Percentiles rank a stretch among this genome's conserved stretches.
phyloP scores from a whole-genome alignment of 345 rosid genomes.

The Aurinia saxatilis region DNA sequence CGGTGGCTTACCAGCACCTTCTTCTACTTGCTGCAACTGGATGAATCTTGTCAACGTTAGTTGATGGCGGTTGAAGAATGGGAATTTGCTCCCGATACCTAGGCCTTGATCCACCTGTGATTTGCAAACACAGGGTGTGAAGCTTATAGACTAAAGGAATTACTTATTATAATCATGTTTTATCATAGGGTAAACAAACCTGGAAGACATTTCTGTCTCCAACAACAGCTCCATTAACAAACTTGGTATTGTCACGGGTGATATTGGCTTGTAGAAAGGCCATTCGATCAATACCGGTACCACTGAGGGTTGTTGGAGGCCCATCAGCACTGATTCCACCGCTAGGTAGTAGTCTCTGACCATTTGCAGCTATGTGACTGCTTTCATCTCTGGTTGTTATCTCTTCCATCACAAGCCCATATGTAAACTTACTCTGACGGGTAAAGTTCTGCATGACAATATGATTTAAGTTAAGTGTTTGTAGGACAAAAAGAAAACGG shows the following conservation, averaged over 20 bases:
- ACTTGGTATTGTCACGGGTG: constrained; percentile 95
- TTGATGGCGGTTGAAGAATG: constrained; percentile 96
- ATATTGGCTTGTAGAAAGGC: constrained; percentile 90
- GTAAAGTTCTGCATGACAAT: constrained; percentile 68
- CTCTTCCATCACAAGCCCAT: constrained; percentile 98
- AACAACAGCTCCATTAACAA: constrained; percentile 92
- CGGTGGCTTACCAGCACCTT: constrained; percentile 74
- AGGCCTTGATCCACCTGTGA: constrained; percentile 95
- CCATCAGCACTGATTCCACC: constrained; percentile 99
- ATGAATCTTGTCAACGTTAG: constrained; percentile 75
- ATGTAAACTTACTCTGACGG: constrained; percentile 95
- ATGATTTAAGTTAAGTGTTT: background rate
- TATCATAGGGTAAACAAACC: constrained; percentile 37
- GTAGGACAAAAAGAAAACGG: background rate
- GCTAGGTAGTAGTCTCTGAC: constrained; percentile 89
- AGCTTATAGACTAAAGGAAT: background rate
- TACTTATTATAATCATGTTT: background rate
- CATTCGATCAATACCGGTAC: constrained; percentile 89
- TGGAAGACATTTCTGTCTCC: constrained; percentile 96
- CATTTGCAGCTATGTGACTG: constrained; percentile 79
- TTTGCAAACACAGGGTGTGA: constrained; percentile 9
- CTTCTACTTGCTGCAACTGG: constrained; percentile 80
- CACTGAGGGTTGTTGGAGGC: constrained; percentile 98
- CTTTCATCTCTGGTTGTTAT: constrained; percentile 96
- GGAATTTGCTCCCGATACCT: constrained; percentile 91